Percentiles rank a stretch among this genome's conserved stretches.
Evolutionary conservation across 2,329 filamentous ascomycete species (phyloP).

Genomic region (Monilinia fructigena): DNA sequence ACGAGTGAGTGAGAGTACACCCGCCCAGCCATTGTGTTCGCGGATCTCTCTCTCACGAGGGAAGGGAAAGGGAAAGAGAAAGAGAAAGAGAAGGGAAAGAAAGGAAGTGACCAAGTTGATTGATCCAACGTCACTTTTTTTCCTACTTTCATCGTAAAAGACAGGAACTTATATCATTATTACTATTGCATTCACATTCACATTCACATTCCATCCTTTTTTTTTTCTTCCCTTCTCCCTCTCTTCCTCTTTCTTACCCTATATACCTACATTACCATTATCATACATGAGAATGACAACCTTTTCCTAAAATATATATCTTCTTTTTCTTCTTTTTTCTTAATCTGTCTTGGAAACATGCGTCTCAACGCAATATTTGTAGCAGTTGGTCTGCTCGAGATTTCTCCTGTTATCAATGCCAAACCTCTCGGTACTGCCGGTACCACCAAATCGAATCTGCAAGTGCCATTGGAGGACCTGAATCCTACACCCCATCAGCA

Average conservation of each 20-base stretch:
- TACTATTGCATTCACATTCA: conserved; percentile 1
- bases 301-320: conserved; percentile 11
- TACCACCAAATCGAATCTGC: conserved; percentile 30
- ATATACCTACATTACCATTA: background rate
- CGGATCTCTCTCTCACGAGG: background rate
- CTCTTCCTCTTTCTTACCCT: background rate
- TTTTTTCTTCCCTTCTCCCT: background rate
- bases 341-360: conserved; percentile 27
- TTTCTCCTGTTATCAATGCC: conserved; percentile 25
- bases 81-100: too few species aligned
- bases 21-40: background rate
- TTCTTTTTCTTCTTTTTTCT: background rate
- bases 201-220: background rate
- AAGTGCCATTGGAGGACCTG: conserved; percentile 36
- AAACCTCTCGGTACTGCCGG: conserved; percentile 34
- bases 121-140: background rate
- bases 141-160: background rate
- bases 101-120: conserved; percentile 2
- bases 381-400: conserved; percentile 33
- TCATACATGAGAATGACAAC: conserved; percentile 16
- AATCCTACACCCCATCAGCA: conserved; percentile 28
- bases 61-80: too few species aligned
- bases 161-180: background rate
- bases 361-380: conserved; percentile 28
- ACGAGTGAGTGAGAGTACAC: background rate